Base-by-base conservation (phyloP, 208 protist species). In the Trypanosomatidae sp. region DNA sequence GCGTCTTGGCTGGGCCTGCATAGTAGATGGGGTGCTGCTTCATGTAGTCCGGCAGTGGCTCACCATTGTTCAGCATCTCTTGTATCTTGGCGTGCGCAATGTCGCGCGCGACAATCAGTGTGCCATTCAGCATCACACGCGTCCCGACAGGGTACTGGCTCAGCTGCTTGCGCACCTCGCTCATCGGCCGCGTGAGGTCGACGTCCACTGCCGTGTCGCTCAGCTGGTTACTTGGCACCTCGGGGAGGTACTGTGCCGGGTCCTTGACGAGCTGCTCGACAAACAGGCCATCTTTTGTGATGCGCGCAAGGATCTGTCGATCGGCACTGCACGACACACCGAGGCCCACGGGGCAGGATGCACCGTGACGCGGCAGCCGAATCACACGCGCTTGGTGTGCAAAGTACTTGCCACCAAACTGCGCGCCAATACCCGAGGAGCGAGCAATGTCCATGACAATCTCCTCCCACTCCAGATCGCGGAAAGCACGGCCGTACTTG, bases 401-500 rank as follows among this genome's bases (percentile, higher is more conserved):
- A 66, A 97, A 98, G 74, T 97, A 97, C 63, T 97, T 98, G 25
- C 96, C 96, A 32, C 94, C 94, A 61, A 97, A 97, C 72, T 97
- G 94, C 13, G 94, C 92, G 18, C 94, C 94, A 57, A 97, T 96
- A 46, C 94, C 92, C 35, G 61, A 71, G 6, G 77, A 66, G 38
- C 76, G 65, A 25, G 80, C 74, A 10, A 95, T 84, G 33, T 94
- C 66, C 64, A 95, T 69, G 49, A 97, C 69, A 38, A 90, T 79
- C 42, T 84, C 53, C 70, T 97, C 93, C 74, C 86, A 91, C 57
- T 96, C 93, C 27, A 96, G 38, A 63, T 98, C 95, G 23, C 96
- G 81, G 85, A 97, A 98, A 38, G 93, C 95, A 33, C 84, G 71
- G 28, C 96, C 96, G 45, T 51, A 53, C 56, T 78, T 82, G 56